Evolutionary conservation across 2,329 filamentous ascomycete species (phyloP).

Genomic region (Calonectria pauciramosa): DNA sequence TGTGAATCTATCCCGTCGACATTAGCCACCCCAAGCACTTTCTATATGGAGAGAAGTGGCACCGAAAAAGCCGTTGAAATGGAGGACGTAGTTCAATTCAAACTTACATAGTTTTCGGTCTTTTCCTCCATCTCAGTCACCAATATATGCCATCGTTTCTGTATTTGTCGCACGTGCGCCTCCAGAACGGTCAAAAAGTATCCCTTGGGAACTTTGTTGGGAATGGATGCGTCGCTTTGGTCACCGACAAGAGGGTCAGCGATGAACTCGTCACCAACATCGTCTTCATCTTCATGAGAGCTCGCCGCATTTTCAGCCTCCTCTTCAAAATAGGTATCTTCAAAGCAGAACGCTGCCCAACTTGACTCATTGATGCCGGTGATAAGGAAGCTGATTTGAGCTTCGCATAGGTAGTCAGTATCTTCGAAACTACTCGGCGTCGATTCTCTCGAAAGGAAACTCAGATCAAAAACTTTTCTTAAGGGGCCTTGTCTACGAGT

Average conservation of each 20-base stretch:
- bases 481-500: background rate
- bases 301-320: no score
- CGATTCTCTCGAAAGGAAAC: background rate
- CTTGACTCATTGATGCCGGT: background rate
- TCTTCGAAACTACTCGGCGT: rapidly evolving
- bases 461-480: background rate
- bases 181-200: background rate
- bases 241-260: background rate
- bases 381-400: background rate
- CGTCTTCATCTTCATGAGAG: no score
- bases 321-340: background rate
- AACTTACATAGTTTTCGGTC: background rate
- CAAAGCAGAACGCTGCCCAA: background rate
- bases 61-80: no score
- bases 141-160: background rate
- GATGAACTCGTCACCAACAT: background rate
- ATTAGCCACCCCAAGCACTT: background rate
- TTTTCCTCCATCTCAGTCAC: background rate
- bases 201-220: no score
- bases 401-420: background rate
- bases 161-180: background rate
- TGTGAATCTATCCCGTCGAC: background rate
- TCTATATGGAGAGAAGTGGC: no score
- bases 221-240: background rate
- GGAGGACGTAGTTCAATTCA: no score